Evolutionary conservation across 2,329 filamentous ascomycete species (phyloP).

Genomic region (Claviceps africana): DNA sequence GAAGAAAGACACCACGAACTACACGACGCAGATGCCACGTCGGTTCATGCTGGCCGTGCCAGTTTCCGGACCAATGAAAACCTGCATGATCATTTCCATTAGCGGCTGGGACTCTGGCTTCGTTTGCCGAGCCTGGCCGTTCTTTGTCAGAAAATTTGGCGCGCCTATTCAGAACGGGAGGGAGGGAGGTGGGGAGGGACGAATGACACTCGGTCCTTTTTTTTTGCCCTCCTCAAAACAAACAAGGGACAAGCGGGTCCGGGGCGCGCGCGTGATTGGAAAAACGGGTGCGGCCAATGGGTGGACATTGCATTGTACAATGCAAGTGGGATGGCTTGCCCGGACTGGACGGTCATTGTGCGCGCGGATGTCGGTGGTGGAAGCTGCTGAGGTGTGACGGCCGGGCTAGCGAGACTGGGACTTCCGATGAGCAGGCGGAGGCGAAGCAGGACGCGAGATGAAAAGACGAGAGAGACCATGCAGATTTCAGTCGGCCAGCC

Average conservation of each 20-base stretch:
- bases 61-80: not conserved
- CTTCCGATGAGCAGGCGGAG: not conserved
- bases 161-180: not conserved
- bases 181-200: not conserved
- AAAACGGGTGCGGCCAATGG: not conserved
- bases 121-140: not conserved
- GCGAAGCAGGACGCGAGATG: not conserved
- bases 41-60: not conserved
- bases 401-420: too few relatives aligned
- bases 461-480: too few relatives aligned
- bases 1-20: too few relatives aligned
- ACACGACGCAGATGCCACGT: not conserved
- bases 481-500: too few relatives aligned
- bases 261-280: not conserved
- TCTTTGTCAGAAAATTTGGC: not conserved
- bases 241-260: not conserved
- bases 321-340: not conserved
- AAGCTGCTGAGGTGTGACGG: not conserved
- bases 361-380: too few relatives aligned
- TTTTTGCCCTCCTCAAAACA: not conserved
- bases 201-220: not conserved
- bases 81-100: not conserved
- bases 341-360: not conserved
- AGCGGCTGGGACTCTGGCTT: not conserved
- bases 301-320: not conserved